Percentiles rank a stretch among this genome's conserved stretches.
Evolutionary conservation across 129 eudicot genomes (phyloP).

Genomic region (Saussurea involucrata): DNA sequence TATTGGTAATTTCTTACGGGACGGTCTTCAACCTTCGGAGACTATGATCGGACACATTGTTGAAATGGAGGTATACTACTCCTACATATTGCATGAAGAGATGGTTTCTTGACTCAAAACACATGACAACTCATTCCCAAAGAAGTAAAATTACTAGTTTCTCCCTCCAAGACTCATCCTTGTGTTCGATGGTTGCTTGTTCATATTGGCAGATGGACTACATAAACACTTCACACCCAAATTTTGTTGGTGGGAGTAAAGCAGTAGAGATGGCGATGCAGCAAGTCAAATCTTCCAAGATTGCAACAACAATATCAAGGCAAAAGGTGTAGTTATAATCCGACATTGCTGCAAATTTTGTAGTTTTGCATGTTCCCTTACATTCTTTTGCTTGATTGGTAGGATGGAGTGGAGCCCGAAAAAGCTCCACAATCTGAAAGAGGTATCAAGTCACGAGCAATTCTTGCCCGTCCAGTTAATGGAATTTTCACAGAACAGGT

Average conservation of each 20-base stretch:
- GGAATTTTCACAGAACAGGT: slow-evolving; percentile 89
- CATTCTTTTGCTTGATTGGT: slow-evolving; percentile 10
- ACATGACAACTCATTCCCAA: background rate
- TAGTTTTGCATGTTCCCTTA: slow-evolving; percentile 7
- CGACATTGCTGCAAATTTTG: background rate
- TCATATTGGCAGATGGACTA: slow-evolving; percentile 71
- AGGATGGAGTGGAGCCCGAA: slow-evolving; percentile 79
- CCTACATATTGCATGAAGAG: background rate
- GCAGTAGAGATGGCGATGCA: slow-evolving; percentile 81
- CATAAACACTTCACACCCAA: slow-evolving; percentile 94
- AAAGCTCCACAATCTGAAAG: slow-evolving; percentile 71
- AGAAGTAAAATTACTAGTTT: background rate
- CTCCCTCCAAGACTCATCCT: background rate
- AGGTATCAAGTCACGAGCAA: slow-evolving; percentile 70
- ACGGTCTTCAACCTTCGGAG: slow-evolving; percentile 93
- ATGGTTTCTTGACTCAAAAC: background rate
- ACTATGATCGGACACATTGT: slow-evolving; percentile 95
- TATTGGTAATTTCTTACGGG: slow-evolving; percentile 71
- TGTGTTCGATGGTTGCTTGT: background rate
- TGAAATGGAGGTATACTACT: slow-evolving; percentile 85
- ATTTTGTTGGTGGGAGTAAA: slow-evolving; percentile 94
- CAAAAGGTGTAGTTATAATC: slow-evolving; percentile 49
- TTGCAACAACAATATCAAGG: slow-evolving; percentile 44
- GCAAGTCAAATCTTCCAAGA: slow-evolving; percentile 55
- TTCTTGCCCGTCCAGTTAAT: slow-evolving; percentile 69